Conservation (phyloP, 306 rosid species). For the Cucurbita maxima region DNA sequence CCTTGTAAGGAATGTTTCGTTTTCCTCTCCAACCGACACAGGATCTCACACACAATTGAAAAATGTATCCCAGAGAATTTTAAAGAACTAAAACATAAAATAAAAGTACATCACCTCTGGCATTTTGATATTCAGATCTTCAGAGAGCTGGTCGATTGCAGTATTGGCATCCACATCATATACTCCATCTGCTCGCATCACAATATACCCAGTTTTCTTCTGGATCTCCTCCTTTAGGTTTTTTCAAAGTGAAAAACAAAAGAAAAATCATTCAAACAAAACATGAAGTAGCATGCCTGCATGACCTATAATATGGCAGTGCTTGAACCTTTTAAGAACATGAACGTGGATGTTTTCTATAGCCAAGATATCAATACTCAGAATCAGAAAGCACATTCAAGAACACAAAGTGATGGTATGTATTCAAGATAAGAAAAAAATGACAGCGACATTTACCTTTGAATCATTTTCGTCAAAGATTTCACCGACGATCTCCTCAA, state of each 20-base stretch:
- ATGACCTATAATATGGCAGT: neutral
- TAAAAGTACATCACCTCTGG: constrained; percentile 54
- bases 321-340: neutral
- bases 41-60: neutral
- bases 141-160: constrained; percentile 91
- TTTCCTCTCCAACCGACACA: too few species aligned
- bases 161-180: constrained; percentile 98
- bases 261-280: neutral
- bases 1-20: too few species aligned
- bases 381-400: neutral
- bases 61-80: neutral
- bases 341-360: neutral
- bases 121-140: constrained; percentile 83
- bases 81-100: neutral
- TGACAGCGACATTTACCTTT: constrained; percentile 34
- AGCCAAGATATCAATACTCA: neutral
- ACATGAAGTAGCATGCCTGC: neutral
- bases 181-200: constrained; percentile 92
- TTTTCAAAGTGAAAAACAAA: constrained; percentile 12
- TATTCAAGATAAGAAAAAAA: neutral
- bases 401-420: neutral
- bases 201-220: constrained; percentile 94
- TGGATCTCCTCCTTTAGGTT: constrained; percentile 83
- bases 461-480: constrained; percentile 97
- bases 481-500: constrained; percentile 99